phyloP scores from a whole-genome alignment of 306 rosid species.

The Fragaria iinumae region DNA sequence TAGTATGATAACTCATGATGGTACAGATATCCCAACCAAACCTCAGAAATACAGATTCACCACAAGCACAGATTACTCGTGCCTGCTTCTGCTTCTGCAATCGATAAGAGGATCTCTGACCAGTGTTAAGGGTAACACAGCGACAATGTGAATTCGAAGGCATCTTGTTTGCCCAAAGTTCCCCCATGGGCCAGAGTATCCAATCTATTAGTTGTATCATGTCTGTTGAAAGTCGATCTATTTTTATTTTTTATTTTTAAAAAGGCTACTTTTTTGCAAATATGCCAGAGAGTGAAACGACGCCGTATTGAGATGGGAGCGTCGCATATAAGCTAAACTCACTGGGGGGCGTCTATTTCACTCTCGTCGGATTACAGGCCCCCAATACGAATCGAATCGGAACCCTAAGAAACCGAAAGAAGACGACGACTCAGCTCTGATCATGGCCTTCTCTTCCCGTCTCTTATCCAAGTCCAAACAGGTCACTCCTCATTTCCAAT shows the following conservation, averaged over 20 bases:
- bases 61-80: neutral
- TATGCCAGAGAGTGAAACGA: no score
- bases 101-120: neutral
- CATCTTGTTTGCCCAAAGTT: no score
- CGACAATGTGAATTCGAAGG: neutral
- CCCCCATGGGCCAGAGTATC: neutral
- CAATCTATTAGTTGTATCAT: neutral
- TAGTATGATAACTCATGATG: neutral
- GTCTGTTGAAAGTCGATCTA: neutral
- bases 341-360: no score
- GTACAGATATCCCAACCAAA: neutral
- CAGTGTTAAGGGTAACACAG: neutral
- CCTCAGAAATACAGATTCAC: neutral
- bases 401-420: slow-evolving; percentile 24
- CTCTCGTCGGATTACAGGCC: no score
- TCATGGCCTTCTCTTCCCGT: slow-evolving; percentile 81
- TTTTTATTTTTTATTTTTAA: no score
- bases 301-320: no score
- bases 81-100: neutral
- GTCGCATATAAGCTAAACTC: no score
- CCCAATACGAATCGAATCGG: neutral
- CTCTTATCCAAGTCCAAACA: slow-evolving; percentile 65
- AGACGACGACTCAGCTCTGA: slow-evolving; percentile 25
- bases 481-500: slow-evolving; percentile 35
- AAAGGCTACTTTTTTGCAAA: no score